Evolutionary conservation across 2,329 filamentous ascomycete species (phyloP).

Genomic region (Xylariaceae sp.): DNA sequence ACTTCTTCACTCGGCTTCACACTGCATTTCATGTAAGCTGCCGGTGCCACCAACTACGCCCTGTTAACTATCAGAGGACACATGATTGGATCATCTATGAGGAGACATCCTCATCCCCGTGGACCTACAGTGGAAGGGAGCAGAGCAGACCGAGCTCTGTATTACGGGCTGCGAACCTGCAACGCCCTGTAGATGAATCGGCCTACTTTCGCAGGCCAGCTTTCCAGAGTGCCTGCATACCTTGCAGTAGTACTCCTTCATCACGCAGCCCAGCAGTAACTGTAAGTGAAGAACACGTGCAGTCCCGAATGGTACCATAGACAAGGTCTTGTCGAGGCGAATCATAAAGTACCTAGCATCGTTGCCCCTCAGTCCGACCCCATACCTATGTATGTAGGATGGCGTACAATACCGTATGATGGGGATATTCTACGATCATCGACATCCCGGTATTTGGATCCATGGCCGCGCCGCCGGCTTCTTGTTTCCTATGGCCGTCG

Average conservation of each 20-base stretch:
- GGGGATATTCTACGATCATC: conserved; percentile 2
- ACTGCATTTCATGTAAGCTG: not conserved
- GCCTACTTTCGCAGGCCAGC: not conserved
- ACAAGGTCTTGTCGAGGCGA: not conserved
- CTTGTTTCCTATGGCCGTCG: conserved; percentile 4
- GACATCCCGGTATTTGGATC: conserved; percentile 4
- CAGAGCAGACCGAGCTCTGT: not conserved
- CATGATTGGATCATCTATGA: not conserved
- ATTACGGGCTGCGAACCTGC: conserved; percentile 9
- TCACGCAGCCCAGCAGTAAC: not conserved
- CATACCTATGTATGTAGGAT: not conserved
- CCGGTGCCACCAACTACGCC: conserved; percentile 13
- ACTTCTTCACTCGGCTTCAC: not conserved
- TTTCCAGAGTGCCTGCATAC: not conserved
- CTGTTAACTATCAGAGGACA: conserved; percentile 9
- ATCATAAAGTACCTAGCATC: not conserved
- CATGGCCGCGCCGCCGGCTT: not conserved
- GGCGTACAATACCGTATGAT: not conserved
- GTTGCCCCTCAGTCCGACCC: not conserved
- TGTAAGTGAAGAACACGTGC: not conserved
- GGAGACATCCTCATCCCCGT: not conserved
- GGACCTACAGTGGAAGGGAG: not conserved
- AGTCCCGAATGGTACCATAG: not conserved
- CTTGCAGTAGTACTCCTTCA: not conserved
- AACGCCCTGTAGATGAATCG: not conserved